Base-by-base conservation (phyloP, 164 flowering plant species). In the Berberis thunbergii region DNA sequence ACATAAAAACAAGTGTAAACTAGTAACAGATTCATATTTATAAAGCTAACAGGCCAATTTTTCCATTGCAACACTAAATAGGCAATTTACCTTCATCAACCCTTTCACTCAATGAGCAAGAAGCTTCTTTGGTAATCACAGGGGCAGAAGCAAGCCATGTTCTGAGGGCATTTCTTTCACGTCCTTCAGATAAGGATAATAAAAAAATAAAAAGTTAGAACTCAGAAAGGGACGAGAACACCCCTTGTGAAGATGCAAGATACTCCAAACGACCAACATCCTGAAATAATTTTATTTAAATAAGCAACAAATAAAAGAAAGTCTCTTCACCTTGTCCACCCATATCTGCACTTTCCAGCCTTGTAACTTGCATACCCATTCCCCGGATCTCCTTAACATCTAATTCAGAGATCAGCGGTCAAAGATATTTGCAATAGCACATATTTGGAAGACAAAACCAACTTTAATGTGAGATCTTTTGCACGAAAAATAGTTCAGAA, bases 301-400 rank as follows among this genome's bases (percentile, higher is more conserved):
- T 7, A 45, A 26, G 26, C 26, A 4, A 6, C 1, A 6, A 56
- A 57, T 3, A 38, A 0, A 38, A 59, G 13, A 56, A 41, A 60
- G 50, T 7, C 26, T 40, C 43, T 60, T 43, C 44, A 89, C 96
- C 96, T 81, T 72, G 83, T 61, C 77, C 77, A 52, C 63, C 59
- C 66, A 65, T 63, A 64, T 86, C 90, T 57, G 78, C 81, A 73
- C 68, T 80, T 84, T 91, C 95, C 75, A 94, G 86, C 74, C 76
- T 87, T 12, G 96, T 82, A 67, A 89, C 91, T 69, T 89, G 96
- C 84, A 94, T 75, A 63, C 96, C 97, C 67, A 94, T 64, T 49
- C 96, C 97, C 41, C 96, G 82, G 53, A 94, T 80, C 56, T 94
- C 97, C 78, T 79, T 80, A 44, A 84, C 88, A 82, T 89, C 99